Base-by-base conservation (phyloP, 352 stramenopile species). In the Pythium utonaiense region DNA sequence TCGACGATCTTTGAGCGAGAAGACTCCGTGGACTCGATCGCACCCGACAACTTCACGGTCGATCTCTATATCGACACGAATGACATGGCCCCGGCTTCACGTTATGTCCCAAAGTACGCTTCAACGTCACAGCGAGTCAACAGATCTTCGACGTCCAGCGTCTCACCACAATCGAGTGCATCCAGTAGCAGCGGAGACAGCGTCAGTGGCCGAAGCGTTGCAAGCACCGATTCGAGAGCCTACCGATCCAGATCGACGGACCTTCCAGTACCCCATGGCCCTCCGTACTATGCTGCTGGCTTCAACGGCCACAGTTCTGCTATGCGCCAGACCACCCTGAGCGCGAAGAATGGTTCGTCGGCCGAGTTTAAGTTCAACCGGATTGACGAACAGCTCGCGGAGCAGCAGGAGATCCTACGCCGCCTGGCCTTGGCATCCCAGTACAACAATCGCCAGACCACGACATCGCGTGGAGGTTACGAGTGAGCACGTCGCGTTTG, bases 391-490 rank as follows among this genome's bases (percentile, higher is more conserved):
- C 60, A 57, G 40, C 54, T 74, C 53, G 62, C 62, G 0, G 67
- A 74, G 50, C 67, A 74, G 40, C 62, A 74, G 30, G 62, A 70
- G 45, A 42, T 74, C n/a, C 50, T 74, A 16, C 63, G 62, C 16
- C 59, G 38, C 13, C 69, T 74, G 53, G 53, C 68, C 30, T 36
- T 74, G 19, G 62, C 50, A 12, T 53, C 36, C 30, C 53, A 62
- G 12, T 47, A 47, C 40, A 47, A 47, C 14, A 25, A 24, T 7
- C 40, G 40, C 3, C 40, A 17, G 10, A 6, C 10, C 3, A 27
- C 40, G 5, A 47, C 24, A 5, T 47, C 40, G 7, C 40, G 40
- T 12, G 40, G 2, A n/a, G 17, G 6, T 1, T 47, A 47, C 40
- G 21, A 47, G 16, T 47, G 17, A 47, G 10, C 5, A 33, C 28